Evolutionary conservation across 2,329 filamentous ascomycete species (phyloP).

Genomic region (Cercospora zeae-maydis): DNA sequence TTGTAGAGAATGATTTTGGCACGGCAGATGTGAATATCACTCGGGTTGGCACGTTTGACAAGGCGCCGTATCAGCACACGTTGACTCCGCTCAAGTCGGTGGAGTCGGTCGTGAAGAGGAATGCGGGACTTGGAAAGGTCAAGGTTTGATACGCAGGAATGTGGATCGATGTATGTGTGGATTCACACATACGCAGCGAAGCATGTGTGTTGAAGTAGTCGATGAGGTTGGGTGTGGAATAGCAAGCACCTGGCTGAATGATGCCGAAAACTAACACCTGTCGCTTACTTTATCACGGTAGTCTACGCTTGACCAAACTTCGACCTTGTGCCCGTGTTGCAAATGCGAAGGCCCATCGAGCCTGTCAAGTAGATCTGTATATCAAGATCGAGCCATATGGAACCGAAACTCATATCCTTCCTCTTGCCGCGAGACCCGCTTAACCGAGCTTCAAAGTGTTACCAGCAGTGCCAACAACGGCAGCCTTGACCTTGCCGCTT

Average conservation of each 20-base stretch:
- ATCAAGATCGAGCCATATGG: not conserved
- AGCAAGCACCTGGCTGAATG: not conserved
- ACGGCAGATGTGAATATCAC: conserved; percentile 51
- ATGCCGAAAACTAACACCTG: not conserved
- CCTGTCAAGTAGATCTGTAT: not conserved
- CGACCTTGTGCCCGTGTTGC: not conserved
- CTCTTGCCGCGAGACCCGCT: not conserved
- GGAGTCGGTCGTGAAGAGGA: conserved; percentile 6
- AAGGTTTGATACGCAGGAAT: conserved; percentile 1
- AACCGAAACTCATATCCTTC: not conserved
- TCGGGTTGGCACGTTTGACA: conserved; percentile 48
- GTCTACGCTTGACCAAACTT: not conserved
- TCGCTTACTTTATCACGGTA: not conserved
- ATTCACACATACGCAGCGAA: too few relatives aligned
- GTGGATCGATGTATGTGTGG: too few relatives aligned
- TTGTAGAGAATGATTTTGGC: conserved; percentile 49
- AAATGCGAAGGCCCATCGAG: not conserved
- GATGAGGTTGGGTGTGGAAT: not conserved
- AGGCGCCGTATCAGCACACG: conserved; percentile 49
- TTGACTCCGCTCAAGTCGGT: conserved; percentile 38
- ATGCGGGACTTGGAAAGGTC: conserved; percentile 17
- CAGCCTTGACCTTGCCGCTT: conserved; percentile 37
- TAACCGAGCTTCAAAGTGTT: conserved; percentile 37
- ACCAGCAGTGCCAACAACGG: conserved; percentile 41
- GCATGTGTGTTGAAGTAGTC: not conserved